phyloP scores from a whole-genome alignment of 306 rosid species.

The Purshia tridentata region DNA sequence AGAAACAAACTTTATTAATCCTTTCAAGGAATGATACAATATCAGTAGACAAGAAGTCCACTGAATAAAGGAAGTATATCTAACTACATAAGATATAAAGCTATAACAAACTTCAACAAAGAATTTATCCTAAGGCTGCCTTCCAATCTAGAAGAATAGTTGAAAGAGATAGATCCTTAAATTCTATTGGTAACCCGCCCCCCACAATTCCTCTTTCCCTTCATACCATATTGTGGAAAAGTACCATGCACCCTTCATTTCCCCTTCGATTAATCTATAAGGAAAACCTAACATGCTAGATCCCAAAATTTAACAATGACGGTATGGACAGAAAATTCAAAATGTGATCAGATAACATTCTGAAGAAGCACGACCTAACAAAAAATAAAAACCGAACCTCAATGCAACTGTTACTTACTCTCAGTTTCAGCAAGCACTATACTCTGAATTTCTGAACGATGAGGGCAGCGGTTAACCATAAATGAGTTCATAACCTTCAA shows the following conservation, averaged over 20 bases:
- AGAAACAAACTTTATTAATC: no score
- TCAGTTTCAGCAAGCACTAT: conserved; percentile 65
- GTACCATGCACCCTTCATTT: neutral
- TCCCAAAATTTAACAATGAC: neutral
- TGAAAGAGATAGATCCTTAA: no score
- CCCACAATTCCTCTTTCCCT: neutral
- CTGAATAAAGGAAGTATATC: no score
- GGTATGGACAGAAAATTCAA: neutral
- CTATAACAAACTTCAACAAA: no score
- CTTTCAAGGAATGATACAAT: no score
- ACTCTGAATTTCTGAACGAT: conserved; percentile 93
- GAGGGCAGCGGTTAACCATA: conserved; percentile 71
- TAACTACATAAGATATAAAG: no score
- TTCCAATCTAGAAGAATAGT: no score
- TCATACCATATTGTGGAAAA: neutral
- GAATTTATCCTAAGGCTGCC: no score
- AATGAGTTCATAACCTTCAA: conserved; percentile 54
- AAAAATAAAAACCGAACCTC: neutral
- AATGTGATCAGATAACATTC: neutral
- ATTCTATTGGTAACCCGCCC: no score
- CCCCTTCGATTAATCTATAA: neutral
- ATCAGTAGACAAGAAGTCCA: no score
- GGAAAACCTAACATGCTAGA: neutral
- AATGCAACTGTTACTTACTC: conserved; percentile 50
- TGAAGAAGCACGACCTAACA: neutral